A percentile compares a stretch with the other conserved stretches of the same genome.
These are phyloP conservation scores for Tetrahymena elliotti DNA, from an alignment of 73 alveolate genomes.

Conservation along the genomic window DNA sequence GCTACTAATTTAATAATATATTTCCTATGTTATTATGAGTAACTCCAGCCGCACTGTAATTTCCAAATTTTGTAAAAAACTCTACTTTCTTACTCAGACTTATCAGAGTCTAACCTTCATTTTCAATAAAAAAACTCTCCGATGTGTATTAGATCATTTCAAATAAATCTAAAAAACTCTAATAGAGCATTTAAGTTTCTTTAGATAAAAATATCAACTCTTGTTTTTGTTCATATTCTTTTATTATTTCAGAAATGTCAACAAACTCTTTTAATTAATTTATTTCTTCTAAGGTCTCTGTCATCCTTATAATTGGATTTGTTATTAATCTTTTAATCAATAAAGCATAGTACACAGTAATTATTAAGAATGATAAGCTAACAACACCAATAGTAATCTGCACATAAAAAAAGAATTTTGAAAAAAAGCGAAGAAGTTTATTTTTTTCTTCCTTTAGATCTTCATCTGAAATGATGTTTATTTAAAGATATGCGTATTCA, in stretches of 20 bases:
- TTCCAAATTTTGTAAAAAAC: neutral
- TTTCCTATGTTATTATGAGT: neutral
- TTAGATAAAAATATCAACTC: neutral
- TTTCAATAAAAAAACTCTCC: neutral
- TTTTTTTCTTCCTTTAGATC: neutral
- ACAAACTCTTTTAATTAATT: neutral
- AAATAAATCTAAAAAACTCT: neutral
- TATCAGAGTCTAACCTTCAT: neutral
- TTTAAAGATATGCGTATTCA: neutral
- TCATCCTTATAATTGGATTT: neutral
- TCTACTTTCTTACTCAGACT: neutral
- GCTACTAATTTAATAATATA: neutral
- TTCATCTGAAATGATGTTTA: neutral
- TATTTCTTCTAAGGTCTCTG: neutral
- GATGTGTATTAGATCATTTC: neutral
- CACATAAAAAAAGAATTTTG: neutral
- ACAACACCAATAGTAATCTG: neutral
- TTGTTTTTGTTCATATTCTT: neutral
- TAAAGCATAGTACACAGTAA: neutral
- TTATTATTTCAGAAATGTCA: neutral
- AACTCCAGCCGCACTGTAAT: neutral
- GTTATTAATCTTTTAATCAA: neutral
- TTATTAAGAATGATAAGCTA: neutral
- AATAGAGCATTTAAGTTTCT: neutral
- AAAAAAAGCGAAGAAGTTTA: neutral